Evolutionary conservation across 2,329 filamentous ascomycete genomes (phyloP), one percentile per base, ranked within the genome.

Genomic region (Beauveria brongniartii): DNA sequence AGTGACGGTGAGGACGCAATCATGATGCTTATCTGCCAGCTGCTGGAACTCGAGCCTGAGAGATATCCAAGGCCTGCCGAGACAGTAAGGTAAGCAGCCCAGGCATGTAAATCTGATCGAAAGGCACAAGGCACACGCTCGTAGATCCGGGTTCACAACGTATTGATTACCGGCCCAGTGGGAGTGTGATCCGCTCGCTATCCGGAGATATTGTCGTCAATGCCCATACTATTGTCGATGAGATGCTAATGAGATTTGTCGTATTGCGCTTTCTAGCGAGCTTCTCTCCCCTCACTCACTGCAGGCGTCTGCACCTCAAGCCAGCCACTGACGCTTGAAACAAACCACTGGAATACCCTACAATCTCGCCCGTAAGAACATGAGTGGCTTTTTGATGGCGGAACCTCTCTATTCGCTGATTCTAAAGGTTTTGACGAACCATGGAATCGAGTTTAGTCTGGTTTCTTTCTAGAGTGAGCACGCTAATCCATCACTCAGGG

Each of bases 21-120:
- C 51, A 28, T 54, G 57, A 30, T 60, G 50, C 22, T 54, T 60
- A 9, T 60, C 50, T 26, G 50, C 50, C 26, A 60, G 28, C n/a
- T 60, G 28, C 43, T 47, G 14, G 41, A 43, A 54, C 1, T 44
- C 43, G n/a, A 50, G 51, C 51, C 50, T 61, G 10, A 43, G 6
- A 69, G 59, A 43, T 69, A 69, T 28, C 68, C 66, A 2, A 68
- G 61, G 48, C 62, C 68, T 63, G 24, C 10, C 10, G 10, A 14
- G 14, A 41, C 6, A 8, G 41, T 43, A 6, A 18, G 12, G 30
- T 43, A 6, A 18, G 12, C 30, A 8, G 4, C 16, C 24, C 10
- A 47, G 10, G 24, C 14, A 41, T 10, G 16, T 8, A 8, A 2
- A 30, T 5, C 26, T 8, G 22, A 20, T 16, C 16, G 44, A 16